Base-by-base conservation (phyloP, 331 rosid species). In the Quercus phellos region DNA sequence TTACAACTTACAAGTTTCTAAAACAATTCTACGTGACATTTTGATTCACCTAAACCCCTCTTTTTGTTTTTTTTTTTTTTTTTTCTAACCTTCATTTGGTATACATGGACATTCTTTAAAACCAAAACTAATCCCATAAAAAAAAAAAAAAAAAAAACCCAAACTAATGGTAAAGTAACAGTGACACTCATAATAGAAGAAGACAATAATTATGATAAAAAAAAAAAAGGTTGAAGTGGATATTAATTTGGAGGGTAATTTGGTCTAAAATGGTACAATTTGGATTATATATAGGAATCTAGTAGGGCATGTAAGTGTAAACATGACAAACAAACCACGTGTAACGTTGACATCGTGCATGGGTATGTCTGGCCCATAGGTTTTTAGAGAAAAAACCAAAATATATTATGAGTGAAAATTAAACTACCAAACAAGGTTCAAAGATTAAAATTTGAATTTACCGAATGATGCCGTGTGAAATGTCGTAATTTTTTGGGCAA, bases 381-480 rank as follows among this genome's bases (percentile, higher is more conserved):
- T 27, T 6, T 9, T 3, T 19, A 59, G 22, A 21, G 29, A 74
- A 1, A 1, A 1, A 16, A 2, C 7, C 10, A 0, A 9, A 10
- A 27, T 4, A 34, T 16, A 70, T 26, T 22, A 55, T 30, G 34
- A 9, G 3, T 38, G 46, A 38, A 38, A 38, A 38, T 38, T 38
- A 50, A 54, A 10, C 9, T 5, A 1, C 6, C 55, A 12, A 22
- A 56, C 2, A 38, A 42, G 51, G 32, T 21, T 11, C 55, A 53
- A 34, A 11, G 74, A 5, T 17, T 74, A 66, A 38, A 38, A 0
- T 38, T 8, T 38, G 46, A 8, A 2, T 6, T 85, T 89, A 95
- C 99, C 99, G 9, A 95, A 95, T 6, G 93, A 73, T 2, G 99
- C 99, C 0, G 90, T 95, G 92, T 91, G 99, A 80, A 95, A 95